Evolutionary conservation across 441 rosid species (phyloP).

Genomic region (Metrosideros polymorpha): DNA sequence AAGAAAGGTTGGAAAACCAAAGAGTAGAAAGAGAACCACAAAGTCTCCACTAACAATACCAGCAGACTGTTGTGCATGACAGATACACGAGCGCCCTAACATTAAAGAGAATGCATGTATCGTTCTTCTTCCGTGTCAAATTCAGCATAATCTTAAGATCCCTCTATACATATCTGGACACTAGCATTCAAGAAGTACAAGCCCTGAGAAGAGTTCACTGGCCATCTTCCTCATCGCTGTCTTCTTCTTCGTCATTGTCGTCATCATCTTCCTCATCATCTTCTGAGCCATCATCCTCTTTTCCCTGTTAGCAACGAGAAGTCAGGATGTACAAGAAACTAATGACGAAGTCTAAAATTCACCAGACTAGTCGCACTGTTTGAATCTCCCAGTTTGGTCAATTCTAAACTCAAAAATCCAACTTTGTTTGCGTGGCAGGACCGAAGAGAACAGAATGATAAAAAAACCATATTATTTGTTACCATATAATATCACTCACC

Average conservation of each 20-base stretch:
- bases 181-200: neutral
- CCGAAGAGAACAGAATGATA: neutral
- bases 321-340: neutral
- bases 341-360: neutral
- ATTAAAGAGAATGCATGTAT: neutral
- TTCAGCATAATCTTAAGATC: neutral
- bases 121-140: neutral
- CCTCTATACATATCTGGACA: conserved; percentile 7
- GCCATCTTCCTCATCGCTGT: conserved; percentile 27
- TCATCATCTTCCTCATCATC: conserved; percentile 60
- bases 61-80: neutral
- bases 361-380: neutral
- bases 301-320: conserved; percentile 31
- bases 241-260: conserved; percentile 30
- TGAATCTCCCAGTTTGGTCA: neutral
- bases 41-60: neutral
- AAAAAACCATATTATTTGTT: neutral
- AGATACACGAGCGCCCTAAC: neutral
- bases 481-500: neutral
- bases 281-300: conserved; percentile 53
- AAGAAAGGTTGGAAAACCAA: neutral
- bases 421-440: neutral
- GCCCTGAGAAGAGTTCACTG: conserved; percentile 10
- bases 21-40: neutral
- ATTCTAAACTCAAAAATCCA: neutral